These are phyloP conservation scores for Malus fusca DNA, from an alignment of 306 rosid species.

Conservation along the genomic window DNA sequence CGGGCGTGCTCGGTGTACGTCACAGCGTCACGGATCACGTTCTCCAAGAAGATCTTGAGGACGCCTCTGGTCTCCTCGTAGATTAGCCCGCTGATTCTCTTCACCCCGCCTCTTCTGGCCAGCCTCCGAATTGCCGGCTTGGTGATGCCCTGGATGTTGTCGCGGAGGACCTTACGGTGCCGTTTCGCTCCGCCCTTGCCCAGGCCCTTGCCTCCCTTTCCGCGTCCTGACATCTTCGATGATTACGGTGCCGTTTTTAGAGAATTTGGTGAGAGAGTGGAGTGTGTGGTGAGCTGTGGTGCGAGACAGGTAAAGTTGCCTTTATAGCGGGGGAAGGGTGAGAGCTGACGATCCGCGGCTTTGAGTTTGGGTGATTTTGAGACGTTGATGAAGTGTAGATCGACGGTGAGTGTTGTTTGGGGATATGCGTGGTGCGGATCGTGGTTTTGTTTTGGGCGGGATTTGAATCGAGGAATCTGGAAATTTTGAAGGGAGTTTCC, in stretches of 20 bases:
- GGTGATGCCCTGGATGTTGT: slow-evolving; percentile 34
- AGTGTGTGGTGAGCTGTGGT: not conserved
- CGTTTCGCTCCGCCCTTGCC: slow-evolving; percentile 38
- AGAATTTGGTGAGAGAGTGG: not conserved
- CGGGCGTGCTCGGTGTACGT: slow-evolving; percentile 20
- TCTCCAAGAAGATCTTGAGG: slow-evolving; percentile 28
- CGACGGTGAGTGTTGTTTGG: not conserved
- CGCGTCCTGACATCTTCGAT: slow-evolving; percentile 22
- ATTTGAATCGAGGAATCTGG: too few species aligned
- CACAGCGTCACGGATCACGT: slow-evolving; percentile 27
- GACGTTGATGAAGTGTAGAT: not conserved
- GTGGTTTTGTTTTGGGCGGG: not conserved
- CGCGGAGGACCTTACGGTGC: slow-evolving; percentile 28
- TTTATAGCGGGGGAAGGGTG: not conserved
- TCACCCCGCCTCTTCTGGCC: slow-evolving; percentile 32
- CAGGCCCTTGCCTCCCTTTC: slow-evolving; percentile 35
- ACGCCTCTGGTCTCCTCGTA: slow-evolving; percentile 29
- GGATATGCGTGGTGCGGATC: not conserved
- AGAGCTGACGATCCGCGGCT: not conserved
- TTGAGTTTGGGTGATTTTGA: not conserved
- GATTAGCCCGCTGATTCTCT: slow-evolving; percentile 29
- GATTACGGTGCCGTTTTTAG: not conserved
- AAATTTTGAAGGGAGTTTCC: too few species aligned
- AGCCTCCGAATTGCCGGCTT: slow-evolving; percentile 27
- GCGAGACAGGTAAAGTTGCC: not conserved